These are phyloP conservation scores for Suillus luteus DNA, from an alignment of 768 basidiomycete genomes.

Conservation along the genomic window DNA sequence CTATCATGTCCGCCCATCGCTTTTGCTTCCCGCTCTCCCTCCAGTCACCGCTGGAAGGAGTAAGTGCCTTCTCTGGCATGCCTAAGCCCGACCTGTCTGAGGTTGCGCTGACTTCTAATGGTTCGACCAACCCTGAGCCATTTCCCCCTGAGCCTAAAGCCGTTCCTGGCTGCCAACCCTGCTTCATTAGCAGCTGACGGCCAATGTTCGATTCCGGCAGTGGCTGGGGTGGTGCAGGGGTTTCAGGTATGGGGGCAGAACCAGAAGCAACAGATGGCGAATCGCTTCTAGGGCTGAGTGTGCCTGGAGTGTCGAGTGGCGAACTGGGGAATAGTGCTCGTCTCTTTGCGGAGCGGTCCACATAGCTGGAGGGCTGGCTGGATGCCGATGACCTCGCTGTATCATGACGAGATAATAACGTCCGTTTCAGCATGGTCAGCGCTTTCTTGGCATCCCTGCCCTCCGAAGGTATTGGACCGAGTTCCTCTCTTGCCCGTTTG, in stretches of 20 bases:
- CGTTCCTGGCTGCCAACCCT: conserved; percentile 75
- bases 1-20: conserved; percentile 35
- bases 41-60: conserved; percentile 34
- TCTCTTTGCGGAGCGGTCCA: conserved; percentile 73
- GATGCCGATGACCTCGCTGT: conserved; percentile 16
- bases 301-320: conserved; percentile 54
- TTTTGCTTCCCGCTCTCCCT: conserved; percentile 42
- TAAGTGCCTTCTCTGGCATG: conserved; percentile 30
- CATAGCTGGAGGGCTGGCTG: conserved; percentile 39
- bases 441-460: conserved; percentile 61
- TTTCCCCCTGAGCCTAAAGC: conserved; percentile 31
- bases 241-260: conserved; percentile 19
- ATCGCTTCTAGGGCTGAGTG: conserved; percentile 30
- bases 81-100: conserved; percentile 60
- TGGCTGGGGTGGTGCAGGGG: conserved; percentile 47
- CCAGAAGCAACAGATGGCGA: conserved; percentile 20
- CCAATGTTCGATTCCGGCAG: conserved; percentile 64
- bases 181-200: conserved; percentile 65
- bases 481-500: conserved; percentile 24
- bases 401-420: conserved; percentile 55
- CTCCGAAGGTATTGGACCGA: conserved; percentile 18
- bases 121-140: conserved; percentile 49
- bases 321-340: conserved; percentile 58
- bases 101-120: conserved; percentile 50
- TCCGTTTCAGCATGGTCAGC: conserved; percentile 64